Evolutionary conservation across 768 basidiomycete species (phyloP), one percentile per base, ranked within the genome.

Genomic region (Kwoniella sp.): DNA sequence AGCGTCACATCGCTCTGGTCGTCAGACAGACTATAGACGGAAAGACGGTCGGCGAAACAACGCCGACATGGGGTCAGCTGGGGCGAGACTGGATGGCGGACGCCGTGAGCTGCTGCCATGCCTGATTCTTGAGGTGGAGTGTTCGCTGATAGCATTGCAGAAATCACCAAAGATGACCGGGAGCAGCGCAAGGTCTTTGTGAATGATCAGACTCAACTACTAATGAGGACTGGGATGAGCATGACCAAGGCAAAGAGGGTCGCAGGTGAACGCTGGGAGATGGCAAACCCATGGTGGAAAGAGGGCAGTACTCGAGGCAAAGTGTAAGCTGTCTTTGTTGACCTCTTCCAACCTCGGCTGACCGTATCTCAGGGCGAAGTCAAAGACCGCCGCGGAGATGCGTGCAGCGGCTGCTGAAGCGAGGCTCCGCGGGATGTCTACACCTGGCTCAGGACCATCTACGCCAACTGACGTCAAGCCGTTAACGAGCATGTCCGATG

Each of bases 21-120:
- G 68, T 8, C 71, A 73, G 42, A 71, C 71, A 4, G 69, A 71
- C n/a, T 69, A 71, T 45, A 51, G 37, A 19, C 51, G 63, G 6
- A 74, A 74, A 45, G 54, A 67, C 2, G 67, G 63, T 20, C 45
- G 57, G 41, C 56, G 60, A n/a, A 63, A 63, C 39, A 59, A 60
- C 20, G 55, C 56, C 0, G 61, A 67, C 34, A 70, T 70, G 69
- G 69, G 65, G 3, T 44, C 46, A 17, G 54, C 42, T 17, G 54
- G 39, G 7, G 28, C 49, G 5, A 57, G 69, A 39, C 37, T 70
- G 9, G 69, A 70, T 46, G 65, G 65, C 1, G 45, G 46, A 5
- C 15, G 56, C n/a, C 56, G 69, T 70, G 42, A 59, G 65, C n/a
- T n/a, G n/a, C n/a, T n/a, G n/a, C n/a, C n/a, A n/a, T 59, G 12